A percentile compares a stretch with the other conserved stretches of the same genome.
Evolutionary conservation across 352 stramenopile species (phyloP).

Genomic region (Globisporangium polare): DNA sequence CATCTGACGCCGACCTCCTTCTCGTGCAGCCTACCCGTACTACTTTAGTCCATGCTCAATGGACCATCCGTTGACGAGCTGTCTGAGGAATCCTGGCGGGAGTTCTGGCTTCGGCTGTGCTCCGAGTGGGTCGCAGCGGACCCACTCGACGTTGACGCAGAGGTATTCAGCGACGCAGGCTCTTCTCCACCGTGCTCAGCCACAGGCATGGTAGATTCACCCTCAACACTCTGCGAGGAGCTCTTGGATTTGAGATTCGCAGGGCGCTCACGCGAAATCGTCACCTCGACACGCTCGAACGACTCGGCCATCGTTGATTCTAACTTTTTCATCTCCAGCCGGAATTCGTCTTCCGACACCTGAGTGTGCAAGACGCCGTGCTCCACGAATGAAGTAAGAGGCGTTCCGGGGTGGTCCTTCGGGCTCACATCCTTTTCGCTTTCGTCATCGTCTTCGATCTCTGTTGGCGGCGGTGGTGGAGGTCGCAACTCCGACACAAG

Average conservation of each 20-base stretch:
- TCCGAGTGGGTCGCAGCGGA: constrained; percentile 16
- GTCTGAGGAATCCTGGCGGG: constrained; percentile 23
- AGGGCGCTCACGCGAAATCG: constrained; percentile 66
- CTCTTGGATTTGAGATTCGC: constrained; percentile 29
- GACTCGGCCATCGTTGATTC: constrained; percentile 62
- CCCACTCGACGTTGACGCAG: constrained; percentile 14
- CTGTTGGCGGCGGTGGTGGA: constrained; percentile 32
- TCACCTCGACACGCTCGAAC: constrained; percentile 78
- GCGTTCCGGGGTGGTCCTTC: constrained; percentile 51
- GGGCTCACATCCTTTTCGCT: constrained; percentile 4
- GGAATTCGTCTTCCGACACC: constrained; percentile 43
- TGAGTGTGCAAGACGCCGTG: constrained; percentile 54
- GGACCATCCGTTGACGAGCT: constrained; percentile 28
- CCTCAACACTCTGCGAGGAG: constrained; percentile 29
- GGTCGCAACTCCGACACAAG: constrained; percentile 78
- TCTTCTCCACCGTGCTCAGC: not conserved
- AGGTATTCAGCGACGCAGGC: constrained; percentile 7
- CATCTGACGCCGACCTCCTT: not conserved
- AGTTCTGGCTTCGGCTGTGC: constrained; percentile 30
- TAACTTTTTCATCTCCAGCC: constrained; percentile 62
- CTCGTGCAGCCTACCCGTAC: constrained; percentile 11
- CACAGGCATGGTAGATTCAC: constrained; percentile 7
- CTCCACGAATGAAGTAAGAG: constrained; percentile 80
- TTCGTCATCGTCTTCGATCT: constrained; percentile 25
- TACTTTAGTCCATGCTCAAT: constrained; percentile 26